Conservation (phyloP, 1,284 basidiomycete species). For the Rhodotorula sp. region DNA sequence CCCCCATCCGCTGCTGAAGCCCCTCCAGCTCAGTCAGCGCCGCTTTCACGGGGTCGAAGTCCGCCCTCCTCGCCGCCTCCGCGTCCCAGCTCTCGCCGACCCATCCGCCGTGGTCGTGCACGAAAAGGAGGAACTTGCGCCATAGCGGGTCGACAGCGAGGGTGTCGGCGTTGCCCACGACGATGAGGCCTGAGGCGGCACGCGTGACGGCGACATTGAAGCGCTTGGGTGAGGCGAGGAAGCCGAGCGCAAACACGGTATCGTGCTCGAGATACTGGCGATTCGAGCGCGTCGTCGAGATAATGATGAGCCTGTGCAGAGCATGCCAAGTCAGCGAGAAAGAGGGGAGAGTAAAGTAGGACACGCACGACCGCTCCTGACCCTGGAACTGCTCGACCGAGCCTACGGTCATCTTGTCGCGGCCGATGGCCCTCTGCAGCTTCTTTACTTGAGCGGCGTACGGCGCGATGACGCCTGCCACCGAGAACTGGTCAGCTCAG, state of each 20-base stretch:
- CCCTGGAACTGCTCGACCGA: slow-evolving; percentile 30
- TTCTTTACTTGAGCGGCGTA: slow-evolving; percentile 21
- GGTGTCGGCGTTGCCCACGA: slow-evolving; percentile 51
- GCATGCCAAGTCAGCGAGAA: not conserved
- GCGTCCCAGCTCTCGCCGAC: slow-evolving; percentile 21
- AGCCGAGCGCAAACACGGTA: slow-evolving; percentile 46
- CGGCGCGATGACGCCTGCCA: slow-evolving; percentile 22
- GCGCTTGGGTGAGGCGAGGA: slow-evolving; percentile 50
- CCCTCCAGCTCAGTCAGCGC: slow-evolving; percentile 2
- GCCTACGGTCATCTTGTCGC: slow-evolving; percentile 13
- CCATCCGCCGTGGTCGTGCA: slow-evolving; percentile 22
- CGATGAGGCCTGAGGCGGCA: slow-evolving; percentile 51
- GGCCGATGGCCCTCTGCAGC: slow-evolving; percentile 6
- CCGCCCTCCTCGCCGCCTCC: not conserved
- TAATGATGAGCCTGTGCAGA: slow-evolving; percentile 44
- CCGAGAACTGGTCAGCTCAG: too few relatives aligned
- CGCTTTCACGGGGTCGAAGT: slow-evolving; percentile 2
- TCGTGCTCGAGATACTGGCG: slow-evolving; percentile 48
- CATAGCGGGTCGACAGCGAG: slow-evolving; percentile 47
- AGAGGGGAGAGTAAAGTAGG: not conserved
- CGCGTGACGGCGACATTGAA: slow-evolving; percentile 54
- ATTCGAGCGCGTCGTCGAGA: slow-evolving; percentile 50
- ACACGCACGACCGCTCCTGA: slow-evolving; percentile 18
- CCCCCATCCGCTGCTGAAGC: too few relatives aligned
- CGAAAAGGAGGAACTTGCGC: slow-evolving; percentile 30